These are phyloP conservation scores for Paraconiothyrium brasiliense DNA, from an alignment of 2,329 filamentous ascomycete genomes.

Conservation along the genomic window DNA sequence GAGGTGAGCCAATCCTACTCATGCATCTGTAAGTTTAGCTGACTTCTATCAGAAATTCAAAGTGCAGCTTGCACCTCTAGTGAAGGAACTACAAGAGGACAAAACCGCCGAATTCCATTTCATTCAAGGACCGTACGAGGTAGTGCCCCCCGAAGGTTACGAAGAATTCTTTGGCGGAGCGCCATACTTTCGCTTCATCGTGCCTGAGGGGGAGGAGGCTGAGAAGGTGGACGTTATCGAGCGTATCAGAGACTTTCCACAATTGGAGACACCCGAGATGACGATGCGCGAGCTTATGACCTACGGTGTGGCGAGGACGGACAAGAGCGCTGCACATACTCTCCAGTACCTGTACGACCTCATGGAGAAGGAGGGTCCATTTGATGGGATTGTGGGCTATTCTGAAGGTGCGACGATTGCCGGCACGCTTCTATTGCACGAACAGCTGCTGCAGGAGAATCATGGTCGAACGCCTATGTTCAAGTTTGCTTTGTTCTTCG, in stretches of 20 bases:
- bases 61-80: slow-evolving; percentile 38
- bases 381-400: slow-evolving; percentile 68
- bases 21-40: background rate
- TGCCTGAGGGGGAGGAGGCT: slow-evolving; percentile 26
- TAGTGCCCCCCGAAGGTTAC: slow-evolving; percentile 33
- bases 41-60: slow-evolving; percentile 32
- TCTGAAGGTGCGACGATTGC: slow-evolving; percentile 69
- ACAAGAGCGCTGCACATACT: slow-evolving; percentile 31
- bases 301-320: slow-evolving; percentile 47
- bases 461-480: slow-evolving; percentile 37
- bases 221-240: slow-evolving; percentile 42
- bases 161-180: slow-evolving; percentile 42
- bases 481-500: slow-evolving; percentile 61
- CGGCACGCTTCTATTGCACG: slow-evolving; percentile 49
- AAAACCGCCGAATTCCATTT: slow-evolving; percentile 33
- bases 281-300: slow-evolving; percentile 62
- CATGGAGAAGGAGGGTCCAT: slow-evolving; percentile 35
- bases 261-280: slow-evolving; percentile 63
- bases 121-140: slow-evolving; percentile 38
- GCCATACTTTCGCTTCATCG: slow-evolving; percentile 38
- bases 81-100: slow-evolving; percentile 36
- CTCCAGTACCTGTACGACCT: slow-evolving; percentile 32
- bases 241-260: slow-evolving; percentile 64
- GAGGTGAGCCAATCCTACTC: slow-evolving; percentile 26
- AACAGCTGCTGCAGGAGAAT: slow-evolving; percentile 29